These are phyloP conservation scores for Ophiostoma novo-ulmi DNA, from an alignment of 2,329 filamentous ascomycete genomes.

Conservation along the genomic window DNA sequence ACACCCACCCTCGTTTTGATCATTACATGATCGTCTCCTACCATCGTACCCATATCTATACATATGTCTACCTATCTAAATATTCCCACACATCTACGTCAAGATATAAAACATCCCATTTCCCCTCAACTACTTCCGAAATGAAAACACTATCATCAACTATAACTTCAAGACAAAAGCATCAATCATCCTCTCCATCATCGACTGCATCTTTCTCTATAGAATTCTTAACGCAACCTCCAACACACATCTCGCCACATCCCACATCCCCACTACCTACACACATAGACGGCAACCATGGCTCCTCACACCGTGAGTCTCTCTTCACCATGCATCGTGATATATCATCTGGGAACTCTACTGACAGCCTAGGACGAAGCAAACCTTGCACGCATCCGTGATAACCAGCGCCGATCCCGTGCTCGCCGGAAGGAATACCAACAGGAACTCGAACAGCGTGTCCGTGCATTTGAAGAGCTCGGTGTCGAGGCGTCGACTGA, in stretches of 20 bases:
- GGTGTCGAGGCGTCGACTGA: slow-evolving; percentile 66
- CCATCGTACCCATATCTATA: neutral
- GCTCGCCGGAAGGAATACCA: slow-evolving; percentile 69
- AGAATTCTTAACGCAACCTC: neutral
- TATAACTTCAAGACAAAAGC: neutral
- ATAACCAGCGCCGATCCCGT: slow-evolving; percentile 73
- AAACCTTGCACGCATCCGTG: slow-evolving; percentile 56
- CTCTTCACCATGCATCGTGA: neutral
- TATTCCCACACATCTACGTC: neutral
- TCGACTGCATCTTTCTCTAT: neutral
- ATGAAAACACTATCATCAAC: neutral
- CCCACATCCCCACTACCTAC: neutral
- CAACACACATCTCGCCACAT: neutral
- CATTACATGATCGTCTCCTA: neutral
- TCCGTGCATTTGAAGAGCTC: slow-evolving; percentile 57
- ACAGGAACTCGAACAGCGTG: slow-evolving; percentile 60
- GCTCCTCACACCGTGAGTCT: slow-evolving; percentile 21
- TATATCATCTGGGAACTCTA: neutral
- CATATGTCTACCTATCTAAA: neutral
- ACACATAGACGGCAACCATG: neutral
- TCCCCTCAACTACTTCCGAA: neutral
- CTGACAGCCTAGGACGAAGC: slow-evolving; percentile 25
- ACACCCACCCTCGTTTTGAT: neutral
- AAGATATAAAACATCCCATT: neutral
- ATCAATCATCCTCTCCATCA: neutral